phyloP scores from a whole-genome alignment of 164 flowering plant species.

The Piper betle region DNA sequence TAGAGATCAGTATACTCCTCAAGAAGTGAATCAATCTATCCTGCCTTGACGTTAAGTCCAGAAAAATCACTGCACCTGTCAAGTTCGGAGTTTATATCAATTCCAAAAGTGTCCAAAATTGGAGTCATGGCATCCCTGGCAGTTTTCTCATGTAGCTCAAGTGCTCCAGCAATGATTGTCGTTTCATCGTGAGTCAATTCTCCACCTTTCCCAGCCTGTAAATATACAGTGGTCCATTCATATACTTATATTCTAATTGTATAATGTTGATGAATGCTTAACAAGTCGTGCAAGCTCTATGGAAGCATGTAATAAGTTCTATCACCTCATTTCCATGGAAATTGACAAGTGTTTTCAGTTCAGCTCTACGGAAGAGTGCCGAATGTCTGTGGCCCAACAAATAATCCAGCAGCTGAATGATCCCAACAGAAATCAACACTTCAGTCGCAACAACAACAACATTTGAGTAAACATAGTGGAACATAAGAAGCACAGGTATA shows the following conservation, averaged over 20 bases:
- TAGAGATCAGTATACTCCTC: neutral
- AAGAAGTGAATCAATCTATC: too few relatives aligned
- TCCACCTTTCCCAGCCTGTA: slow-evolving; percentile 98
- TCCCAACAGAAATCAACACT: neutral
- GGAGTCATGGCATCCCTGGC: slow-evolving; percentile 96
- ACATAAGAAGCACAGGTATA: slow-evolving; percentile 10
- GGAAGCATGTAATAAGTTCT: neutral
- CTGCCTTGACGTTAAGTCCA: neutral
- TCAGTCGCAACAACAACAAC: neutral
- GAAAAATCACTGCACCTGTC: slow-evolving; percentile 19
- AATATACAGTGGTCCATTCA: neutral
- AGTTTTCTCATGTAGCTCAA: slow-evolving; percentile 74
- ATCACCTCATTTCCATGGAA: slow-evolving; percentile 93
- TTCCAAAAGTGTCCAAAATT: slow-evolving; percentile 69
- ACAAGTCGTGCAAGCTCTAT: neutral
- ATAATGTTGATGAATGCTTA: neutral
- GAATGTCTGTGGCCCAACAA: slow-evolving; percentile 64
- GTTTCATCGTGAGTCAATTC: slow-evolving; percentile 96
- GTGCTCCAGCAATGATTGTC: slow-evolving; percentile 96
- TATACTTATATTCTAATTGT: neutral
- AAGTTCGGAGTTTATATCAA: slow-evolving; percentile 69
- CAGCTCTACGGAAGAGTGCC: slow-evolving; percentile 96
- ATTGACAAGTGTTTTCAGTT: slow-evolving; percentile 86
- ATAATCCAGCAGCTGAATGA: slow-evolving; percentile 60
- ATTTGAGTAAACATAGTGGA: too few relatives aligned